phyloP scores from a whole-genome alignment of 768 basidiomycete species.

The Termitomyces titanicus region DNA sequence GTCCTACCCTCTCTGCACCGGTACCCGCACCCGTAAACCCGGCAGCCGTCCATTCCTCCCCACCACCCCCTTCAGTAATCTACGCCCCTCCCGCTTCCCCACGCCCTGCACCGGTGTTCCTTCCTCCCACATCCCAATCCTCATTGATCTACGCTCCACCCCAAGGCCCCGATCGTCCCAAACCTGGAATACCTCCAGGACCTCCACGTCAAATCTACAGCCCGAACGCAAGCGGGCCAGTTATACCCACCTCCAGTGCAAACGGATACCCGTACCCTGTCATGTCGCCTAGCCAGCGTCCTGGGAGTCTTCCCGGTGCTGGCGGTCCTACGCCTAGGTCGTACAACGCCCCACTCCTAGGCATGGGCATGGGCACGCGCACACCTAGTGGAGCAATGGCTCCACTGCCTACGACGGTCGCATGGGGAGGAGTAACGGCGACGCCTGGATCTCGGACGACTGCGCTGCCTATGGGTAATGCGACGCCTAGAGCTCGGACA shows the following conservation, averaged over 20 bases:
- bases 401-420: not conserved
- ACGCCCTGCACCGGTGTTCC: not conserved
- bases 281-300: not conserved
- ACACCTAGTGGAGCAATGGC: not conserved
- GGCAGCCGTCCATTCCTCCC: not conserved
- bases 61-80: not conserved
- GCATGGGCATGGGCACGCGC: not conserved
- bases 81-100: constrained; percentile 3
- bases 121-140: constrained; percentile 2
- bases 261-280: constrained; percentile 1
- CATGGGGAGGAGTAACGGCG: not conserved
- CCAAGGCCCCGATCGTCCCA: not conserved
- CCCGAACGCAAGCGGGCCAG: not conserved
- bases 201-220: constrained; percentile 3
- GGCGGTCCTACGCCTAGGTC: not conserved
- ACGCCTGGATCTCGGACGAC: constrained; percentile 4
- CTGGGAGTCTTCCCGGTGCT: not conserved
- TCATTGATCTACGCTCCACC: not conserved
- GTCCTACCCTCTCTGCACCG: not conserved
- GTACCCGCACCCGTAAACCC: not conserved
- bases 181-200: not conserved
- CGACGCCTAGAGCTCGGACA: constrained; percentile 4
- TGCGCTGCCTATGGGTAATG: not conserved
- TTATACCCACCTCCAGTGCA: constrained; percentile 1
- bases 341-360: not conserved